A percentile compares a stretch with the other conserved stretches of the same genome.
Conservation (phyloP, 2,329 filamentous ascomycete genomes). For the Trichoderma asperellum region DNA sequence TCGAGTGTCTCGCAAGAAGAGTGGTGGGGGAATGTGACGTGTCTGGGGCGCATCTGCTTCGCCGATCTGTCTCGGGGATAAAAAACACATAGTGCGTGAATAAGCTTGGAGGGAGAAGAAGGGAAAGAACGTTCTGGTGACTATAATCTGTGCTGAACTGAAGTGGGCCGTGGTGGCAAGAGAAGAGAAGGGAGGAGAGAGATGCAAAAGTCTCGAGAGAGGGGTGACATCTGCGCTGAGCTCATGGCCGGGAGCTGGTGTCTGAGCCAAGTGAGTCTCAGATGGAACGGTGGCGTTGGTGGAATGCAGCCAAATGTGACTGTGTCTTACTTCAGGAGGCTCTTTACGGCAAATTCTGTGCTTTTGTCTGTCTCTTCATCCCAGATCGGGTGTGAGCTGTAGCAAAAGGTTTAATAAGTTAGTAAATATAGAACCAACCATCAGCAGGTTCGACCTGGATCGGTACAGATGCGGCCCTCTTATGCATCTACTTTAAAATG, state of each 20-base stretch:
- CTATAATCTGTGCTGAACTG: constrained; percentile 7
- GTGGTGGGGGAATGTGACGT: constrained; percentile 23
- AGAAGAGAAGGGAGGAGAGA: background rate
- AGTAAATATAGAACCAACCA: background rate
- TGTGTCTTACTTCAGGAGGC: background rate
- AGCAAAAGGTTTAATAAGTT: background rate
- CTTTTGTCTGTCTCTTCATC: background rate
- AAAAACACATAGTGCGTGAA: background rate
- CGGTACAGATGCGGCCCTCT: constrained; percentile 5
- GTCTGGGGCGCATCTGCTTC: constrained; percentile 21
- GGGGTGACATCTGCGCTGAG: constrained; percentile 10
- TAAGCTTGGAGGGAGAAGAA: background rate
- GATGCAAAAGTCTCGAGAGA: constrained; percentile 24
- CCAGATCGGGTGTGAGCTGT: background rate
- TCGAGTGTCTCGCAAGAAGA: constrained; percentile 8
- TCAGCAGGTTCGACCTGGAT: constrained; percentile 1
- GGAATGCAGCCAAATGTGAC: constrained; percentile 11
- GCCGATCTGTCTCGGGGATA: constrained; percentile 18
- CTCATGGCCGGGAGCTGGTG: constrained; percentile 7
- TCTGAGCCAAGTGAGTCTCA: constrained; percentile 19
- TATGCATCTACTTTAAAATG: background rate
- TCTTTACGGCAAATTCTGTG: background rate
- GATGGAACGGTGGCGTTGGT: background rate
- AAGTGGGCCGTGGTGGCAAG: background rate
- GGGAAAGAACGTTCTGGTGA: background rate